A percentile compares a stretch with the other conserved stretches of the same genome.
Evolutionary conservation across 2,329 filamentous ascomycete species (phyloP).

Genomic region (Xylaria sp.): DNA sequence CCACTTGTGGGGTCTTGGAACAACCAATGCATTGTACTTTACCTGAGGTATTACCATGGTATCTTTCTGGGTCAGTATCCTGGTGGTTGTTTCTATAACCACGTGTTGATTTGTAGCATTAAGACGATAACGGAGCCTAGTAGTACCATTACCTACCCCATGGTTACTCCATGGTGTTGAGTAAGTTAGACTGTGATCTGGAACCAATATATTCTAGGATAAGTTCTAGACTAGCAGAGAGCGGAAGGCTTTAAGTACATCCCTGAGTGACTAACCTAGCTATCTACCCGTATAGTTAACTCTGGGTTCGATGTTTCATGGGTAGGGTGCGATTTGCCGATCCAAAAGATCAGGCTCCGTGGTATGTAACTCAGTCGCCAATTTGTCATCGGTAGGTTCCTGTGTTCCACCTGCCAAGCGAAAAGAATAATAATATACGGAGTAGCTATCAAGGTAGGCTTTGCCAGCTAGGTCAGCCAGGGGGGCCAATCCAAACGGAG

Average conservation of each 20-base stretch:
- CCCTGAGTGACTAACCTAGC: neutral
- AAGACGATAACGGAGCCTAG: neutral
- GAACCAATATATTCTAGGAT: neutral
- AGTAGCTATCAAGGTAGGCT: neutral
- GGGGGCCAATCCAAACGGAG: constrained; percentile 27
- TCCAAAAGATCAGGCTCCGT: constrained; percentile 15
- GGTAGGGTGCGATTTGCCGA: constrained; percentile 26
- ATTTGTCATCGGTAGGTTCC: constrained; percentile 37
- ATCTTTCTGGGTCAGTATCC: neutral
- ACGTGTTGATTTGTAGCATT: neutral
- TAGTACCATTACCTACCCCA: neutral
- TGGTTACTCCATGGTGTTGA: neutral
- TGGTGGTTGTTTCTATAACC: neutral
- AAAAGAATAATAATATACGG: neutral
- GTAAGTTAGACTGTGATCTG: neutral
- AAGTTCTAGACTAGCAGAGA: neutral
- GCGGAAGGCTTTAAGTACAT: constrained; percentile 5
- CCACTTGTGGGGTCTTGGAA: neutral
- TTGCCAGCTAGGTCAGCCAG: constrained; percentile 17
- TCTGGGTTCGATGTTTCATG: constrained; percentile 24
- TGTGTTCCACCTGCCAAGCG: neutral
- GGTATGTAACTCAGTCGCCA: constrained; percentile 12
- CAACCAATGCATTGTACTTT: neutral
- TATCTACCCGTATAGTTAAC: neutral
- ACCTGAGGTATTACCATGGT: neutral